Evolutionary conservation across 2,329 filamentous ascomycete genomes (phyloP).

Genomic region (Botrytis galanthina): DNA sequence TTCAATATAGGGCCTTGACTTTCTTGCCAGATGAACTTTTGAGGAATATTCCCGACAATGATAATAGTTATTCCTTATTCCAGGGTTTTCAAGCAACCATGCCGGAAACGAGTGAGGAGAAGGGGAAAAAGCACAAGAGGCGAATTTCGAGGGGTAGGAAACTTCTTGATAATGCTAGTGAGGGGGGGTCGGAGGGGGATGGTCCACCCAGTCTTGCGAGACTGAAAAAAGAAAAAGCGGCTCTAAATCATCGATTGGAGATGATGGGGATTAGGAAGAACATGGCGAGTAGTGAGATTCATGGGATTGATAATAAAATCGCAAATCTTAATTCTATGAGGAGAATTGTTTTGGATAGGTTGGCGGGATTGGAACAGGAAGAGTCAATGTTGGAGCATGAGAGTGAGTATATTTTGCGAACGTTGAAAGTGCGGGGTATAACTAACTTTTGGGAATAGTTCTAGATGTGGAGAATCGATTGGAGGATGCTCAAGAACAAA

Average conservation of each 20-base stretch:
- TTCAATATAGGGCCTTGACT: constrained; percentile 87
- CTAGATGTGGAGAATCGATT: constrained; percentile 60
- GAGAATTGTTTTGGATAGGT: constrained; percentile 81
- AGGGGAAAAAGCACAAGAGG: constrained; percentile 67
- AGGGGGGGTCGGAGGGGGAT: constrained; percentile 38
- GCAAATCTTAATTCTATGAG: constrained; percentile 91
- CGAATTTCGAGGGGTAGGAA: constrained; percentile 74
- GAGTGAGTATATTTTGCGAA: constrained; percentile 50
- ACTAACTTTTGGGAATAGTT: constrained; percentile 44
- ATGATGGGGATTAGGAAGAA: constrained; percentile 92
- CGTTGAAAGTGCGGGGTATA: not conserved
- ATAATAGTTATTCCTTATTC: constrained; percentile 87
- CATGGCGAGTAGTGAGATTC: constrained; percentile 95
- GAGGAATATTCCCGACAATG: constrained; percentile 80
- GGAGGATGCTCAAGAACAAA: constrained; percentile 59
- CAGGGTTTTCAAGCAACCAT: constrained; percentile 93
- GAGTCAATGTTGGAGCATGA: constrained; percentile 89
- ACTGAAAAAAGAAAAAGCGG: constrained; percentile 75
- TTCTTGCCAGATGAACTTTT: constrained; percentile 89
- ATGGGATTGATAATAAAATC: constrained; percentile 96
- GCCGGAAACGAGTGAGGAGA: constrained; percentile 63
- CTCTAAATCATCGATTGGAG: constrained; percentile 81
- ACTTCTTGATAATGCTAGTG: constrained; percentile 61
- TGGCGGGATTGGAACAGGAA: constrained; percentile 85
- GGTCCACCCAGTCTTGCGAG: constrained; percentile 67